These are phyloP conservation scores for Yamadazyma triangularis DNA, from an alignment of 1,139 yeast genomes.

Conservation along the genomic window DNA sequence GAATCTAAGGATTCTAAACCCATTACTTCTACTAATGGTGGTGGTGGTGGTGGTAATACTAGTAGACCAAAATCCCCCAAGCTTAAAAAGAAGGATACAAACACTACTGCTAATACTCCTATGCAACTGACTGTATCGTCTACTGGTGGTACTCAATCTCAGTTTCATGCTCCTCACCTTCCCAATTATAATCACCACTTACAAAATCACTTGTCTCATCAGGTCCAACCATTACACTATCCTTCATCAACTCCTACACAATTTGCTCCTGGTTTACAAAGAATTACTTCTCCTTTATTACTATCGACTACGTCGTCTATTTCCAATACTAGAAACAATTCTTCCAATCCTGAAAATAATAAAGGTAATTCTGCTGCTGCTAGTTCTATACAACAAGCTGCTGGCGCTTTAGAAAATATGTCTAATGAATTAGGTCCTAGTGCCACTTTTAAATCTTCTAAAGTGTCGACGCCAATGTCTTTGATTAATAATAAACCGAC, in stretches of 20 bases:
- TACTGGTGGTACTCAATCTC: conserved; percentile 5
- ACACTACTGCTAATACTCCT: neutral
- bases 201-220: conserved; percentile 19
- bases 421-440: conserved; percentile 45
- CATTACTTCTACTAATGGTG: conserved; percentile 8
- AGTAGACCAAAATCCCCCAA: neutral
- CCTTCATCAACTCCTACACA: conserved; percentile 69
- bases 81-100: conserved; percentile 1
- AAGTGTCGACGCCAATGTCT: conserved; percentile 17
- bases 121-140: neutral
- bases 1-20: conserved; percentile 31
- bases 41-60: too few species aligned
- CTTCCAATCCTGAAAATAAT: conserved; percentile 8
- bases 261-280: conserved; percentile 59
- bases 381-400: conserved; percentile 38
- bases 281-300: conserved; percentile 62
- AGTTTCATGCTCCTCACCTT: conserved; percentile 9
- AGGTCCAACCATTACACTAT: conserved; percentile 55
- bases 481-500: conserved; percentile 19
- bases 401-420: conserved; percentile 61
- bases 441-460: conserved; percentile 31
- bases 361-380: too few species aligned
- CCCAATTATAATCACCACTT: conserved; percentile 11
- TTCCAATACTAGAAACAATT: conserved; percentile 28
- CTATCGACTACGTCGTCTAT: conserved; percentile 43